Evolutionary conservation across 2,329 filamentous ascomycete genomes (phyloP).

Genomic region (Fusarium sp.): DNA sequence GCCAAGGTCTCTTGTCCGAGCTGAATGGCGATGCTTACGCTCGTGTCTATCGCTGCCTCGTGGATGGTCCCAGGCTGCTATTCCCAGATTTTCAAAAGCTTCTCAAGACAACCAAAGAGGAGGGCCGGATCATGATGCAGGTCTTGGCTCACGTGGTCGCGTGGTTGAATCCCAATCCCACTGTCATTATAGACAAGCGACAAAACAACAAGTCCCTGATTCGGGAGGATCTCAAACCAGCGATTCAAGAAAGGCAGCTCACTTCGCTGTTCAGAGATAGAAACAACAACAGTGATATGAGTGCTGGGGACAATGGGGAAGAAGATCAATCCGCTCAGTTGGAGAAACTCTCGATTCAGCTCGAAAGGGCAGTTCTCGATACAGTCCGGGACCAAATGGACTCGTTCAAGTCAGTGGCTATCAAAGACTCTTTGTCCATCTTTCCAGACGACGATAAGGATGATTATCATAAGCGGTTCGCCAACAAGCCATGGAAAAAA

Average conservation of each 20-base stretch:
- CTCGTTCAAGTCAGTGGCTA: neutral
- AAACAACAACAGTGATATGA: neutral
- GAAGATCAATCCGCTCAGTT: neutral
- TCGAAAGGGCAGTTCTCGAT: constrained; percentile 1
- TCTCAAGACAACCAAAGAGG: neutral
- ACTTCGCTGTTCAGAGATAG: neutral
- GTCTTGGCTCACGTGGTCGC: neutral
- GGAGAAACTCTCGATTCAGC: neutral
- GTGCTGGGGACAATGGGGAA: neutral
- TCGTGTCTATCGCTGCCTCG: neutral
- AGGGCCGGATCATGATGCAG: neutral
- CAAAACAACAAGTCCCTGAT: constrained; percentile 9
- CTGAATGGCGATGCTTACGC: neutral
- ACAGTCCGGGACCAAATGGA: neutral
- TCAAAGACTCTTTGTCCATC: neutral
- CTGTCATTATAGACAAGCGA: neutral
- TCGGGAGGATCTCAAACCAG: neutral
- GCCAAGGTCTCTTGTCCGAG: neutral
- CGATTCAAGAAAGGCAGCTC: neutral
- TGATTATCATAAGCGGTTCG: neutral
- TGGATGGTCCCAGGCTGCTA: neutral
- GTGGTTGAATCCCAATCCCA: neutral
- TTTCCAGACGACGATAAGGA: neutral
- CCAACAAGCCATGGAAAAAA: neutral
- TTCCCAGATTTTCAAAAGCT: neutral